Evolutionary conservation across 352 stramenopile species (phyloP).

Genomic region (Globisporangium camurandrum): DNA sequence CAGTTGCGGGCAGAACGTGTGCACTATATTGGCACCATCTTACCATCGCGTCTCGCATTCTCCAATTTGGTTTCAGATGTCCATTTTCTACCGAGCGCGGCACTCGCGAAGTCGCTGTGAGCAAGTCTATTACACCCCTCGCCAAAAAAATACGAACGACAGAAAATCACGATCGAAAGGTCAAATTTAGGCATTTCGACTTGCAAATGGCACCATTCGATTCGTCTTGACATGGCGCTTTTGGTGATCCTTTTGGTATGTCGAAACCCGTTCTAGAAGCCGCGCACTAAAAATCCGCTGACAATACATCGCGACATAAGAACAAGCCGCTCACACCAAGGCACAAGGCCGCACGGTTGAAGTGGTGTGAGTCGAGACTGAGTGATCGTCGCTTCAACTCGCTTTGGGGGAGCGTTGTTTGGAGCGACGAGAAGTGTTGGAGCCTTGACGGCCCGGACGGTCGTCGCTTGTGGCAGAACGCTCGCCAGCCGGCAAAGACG

Average conservation of each 20-base stretch:
- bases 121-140: no score
- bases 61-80: no score
- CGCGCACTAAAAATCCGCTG: background rate
- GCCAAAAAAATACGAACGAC: background rate
- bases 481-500: background rate
- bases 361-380: background rate
- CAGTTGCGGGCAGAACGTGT: no score
- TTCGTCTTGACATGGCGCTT: background rate
- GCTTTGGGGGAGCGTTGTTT: no score
- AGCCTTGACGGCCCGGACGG: background rate
- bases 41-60: no score
- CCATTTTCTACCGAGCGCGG: no score
- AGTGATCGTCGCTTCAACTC: background rate
- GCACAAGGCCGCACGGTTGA: background rate
- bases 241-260: background rate
- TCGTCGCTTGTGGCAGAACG: background rate
- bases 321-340: no score
- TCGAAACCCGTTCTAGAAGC: background rate
- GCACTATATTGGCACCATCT: no score
- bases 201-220: background rate
- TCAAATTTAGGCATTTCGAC: background rate
- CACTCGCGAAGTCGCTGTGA: no score
- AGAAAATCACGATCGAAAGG: background rate
- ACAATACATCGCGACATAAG: background rate
- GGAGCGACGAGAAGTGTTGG: background rate